Evolutionary conservation across 306 rosid genomes (phyloP), one percentile per base, ranked within the genome.

Genomic region (Senna siamea): DNA sequence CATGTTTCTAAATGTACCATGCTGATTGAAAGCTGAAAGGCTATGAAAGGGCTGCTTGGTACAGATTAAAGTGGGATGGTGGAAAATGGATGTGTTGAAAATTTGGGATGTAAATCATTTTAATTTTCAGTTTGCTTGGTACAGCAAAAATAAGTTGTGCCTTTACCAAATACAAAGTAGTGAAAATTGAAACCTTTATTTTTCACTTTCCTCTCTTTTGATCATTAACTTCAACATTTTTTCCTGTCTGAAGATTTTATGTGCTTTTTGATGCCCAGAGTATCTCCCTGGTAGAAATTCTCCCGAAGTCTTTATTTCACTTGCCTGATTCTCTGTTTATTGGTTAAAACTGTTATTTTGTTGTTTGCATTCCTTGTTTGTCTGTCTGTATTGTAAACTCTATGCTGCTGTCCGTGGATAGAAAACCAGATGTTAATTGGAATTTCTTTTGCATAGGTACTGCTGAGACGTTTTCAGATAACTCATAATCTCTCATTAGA

Each of bases 401-500:
- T 62, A 7, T 8, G 50, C 4, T 10, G 30, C 37, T 62, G 32
- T 35, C 37, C 18, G 32, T 2, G n/a, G 50, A 38, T 3, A 0
- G 26, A 68, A 50, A 6, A 18, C 60, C 64, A 19, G 65, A 76
- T 62, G 60, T 69, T 46, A 30, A 63, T 73, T 46, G 32, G 76
- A 73, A 81, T 76, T 53, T 78, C 38, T 53, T 37, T 50, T 82
- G 72, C 73, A 5, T 87, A 94, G 99, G 90, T 92, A 46, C 65
- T 94, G 82, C 85, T 94, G 51, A 85, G 88, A 20, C 89, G 91
- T 69, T 87, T 94, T 85, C 92, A 92, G 85, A 88, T 92, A 84
- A 91, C 99, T 72, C 89, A 66, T 74, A 94, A 94, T 83, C 93
- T 92, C 66, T 94, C 99, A 65, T 81, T 89, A 80, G 99, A 94